Base-by-base conservation (phyloP, 2,329 filamentous ascomycete species). In the Scolecobasidium constrictum region DNA sequence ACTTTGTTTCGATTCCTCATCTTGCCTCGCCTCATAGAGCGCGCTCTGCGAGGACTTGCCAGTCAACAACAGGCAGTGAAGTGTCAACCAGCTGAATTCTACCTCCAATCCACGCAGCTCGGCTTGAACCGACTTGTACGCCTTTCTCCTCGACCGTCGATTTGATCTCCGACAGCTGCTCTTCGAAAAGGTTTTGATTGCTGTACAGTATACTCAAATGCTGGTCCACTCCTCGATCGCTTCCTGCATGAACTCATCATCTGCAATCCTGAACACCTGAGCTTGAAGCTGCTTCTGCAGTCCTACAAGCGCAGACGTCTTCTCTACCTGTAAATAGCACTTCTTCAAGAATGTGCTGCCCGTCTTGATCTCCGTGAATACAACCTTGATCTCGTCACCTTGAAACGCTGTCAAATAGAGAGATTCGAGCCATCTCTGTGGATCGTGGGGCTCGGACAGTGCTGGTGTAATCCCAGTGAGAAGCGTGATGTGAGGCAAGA, bases 91-190 rank as follows among this genome's bases (percentile, higher is more conserved):
- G 40, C 40, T 31, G 34, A 11, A 42, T 16, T 3, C 15, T 37
- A 15, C 40, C 40, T 13, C 40, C 40, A 20, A n/a, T 42, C 40
- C 40, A 42, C 13, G 23, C 40, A 31, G n/a, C n/a, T n/a, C n/a
- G n/a, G n/a, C n/a, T n/a, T n/a, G n/a, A n/a, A n/a, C n/a, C n/a
- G n/a, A n/a, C n/a, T n/a, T n/a, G n/a, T n/a, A n/a, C n/a, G n/a
- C n/a, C n/a, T n/a, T n/a, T n/a, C n/a, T n/a, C n/a, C n/a, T n/a
- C n/a, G n/a, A n/a, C n/a, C n/a, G n/a, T 7, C 26, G 26, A 31
- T 31, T 31, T 31, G 26, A 31, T n/a, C n/a, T 31, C 26, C 26
- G 9, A 7, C 26, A 31, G 26, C n/a, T n/a, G n/a, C n/a, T n/a
- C n/a, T n/a, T n/a, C n/a, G n/a, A n/a, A n/a, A n/a, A n/a, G n/a